A percentile compares a stretch with the other conserved stretches of the same genome.
Conservation (phyloP, 2,329 filamentous ascomycete species). For the Arthrobotrys conoides region DNA sequence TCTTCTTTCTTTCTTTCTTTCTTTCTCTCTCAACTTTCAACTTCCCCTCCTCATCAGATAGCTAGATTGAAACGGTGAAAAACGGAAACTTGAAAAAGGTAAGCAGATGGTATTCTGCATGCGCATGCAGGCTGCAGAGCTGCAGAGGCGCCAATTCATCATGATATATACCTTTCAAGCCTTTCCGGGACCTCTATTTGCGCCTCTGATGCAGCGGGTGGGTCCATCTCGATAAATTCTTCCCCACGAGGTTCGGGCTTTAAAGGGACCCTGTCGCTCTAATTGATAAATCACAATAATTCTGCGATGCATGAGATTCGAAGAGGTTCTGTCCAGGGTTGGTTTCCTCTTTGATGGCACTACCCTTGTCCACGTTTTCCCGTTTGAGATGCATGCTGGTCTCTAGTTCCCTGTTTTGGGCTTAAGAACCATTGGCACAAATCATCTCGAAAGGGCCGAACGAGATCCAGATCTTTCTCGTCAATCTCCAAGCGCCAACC, state of each 20-base stretch:
- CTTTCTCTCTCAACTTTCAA: constrained; percentile 17
- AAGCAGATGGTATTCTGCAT: constrained; percentile 8
- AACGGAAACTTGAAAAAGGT: constrained; percentile 9
- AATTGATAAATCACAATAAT: constrained; percentile 44
- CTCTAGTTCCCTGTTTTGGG: constrained; percentile 53
- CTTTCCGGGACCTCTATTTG: constrained; percentile 33
- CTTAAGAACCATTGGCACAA: constrained; percentile 49
- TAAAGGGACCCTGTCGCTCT: constrained; percentile 44
- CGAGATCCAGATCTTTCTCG: constrained; percentile 61
- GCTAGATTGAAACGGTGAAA: constrained; percentile 28
- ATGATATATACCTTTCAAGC: constrained; percentile 54
- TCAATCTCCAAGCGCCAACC: constrained; percentile 60
- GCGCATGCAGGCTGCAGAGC: constrained; percentile 1
- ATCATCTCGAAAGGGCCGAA: constrained; percentile 57
- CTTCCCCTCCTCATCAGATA: constrained; percentile 1
- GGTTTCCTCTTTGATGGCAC: constrained; percentile 51
- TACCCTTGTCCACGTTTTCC: constrained; percentile 58
- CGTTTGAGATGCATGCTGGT: constrained; percentile 55
- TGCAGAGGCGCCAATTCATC: constrained; percentile 43
- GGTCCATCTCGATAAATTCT: constrained; percentile 51
- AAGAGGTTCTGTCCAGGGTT: constrained; percentile 38
- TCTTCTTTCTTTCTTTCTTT: constrained; percentile 24
- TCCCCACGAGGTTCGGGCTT: constrained; percentile 58
- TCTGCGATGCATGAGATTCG: constrained; percentile 32
- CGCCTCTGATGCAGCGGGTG: constrained; percentile 57